These are phyloP conservation scores for Trichocomaceae sp. DNA, from an alignment of 2,329 filamentous ascomycete species.

Conservation along the genomic window DNA sequence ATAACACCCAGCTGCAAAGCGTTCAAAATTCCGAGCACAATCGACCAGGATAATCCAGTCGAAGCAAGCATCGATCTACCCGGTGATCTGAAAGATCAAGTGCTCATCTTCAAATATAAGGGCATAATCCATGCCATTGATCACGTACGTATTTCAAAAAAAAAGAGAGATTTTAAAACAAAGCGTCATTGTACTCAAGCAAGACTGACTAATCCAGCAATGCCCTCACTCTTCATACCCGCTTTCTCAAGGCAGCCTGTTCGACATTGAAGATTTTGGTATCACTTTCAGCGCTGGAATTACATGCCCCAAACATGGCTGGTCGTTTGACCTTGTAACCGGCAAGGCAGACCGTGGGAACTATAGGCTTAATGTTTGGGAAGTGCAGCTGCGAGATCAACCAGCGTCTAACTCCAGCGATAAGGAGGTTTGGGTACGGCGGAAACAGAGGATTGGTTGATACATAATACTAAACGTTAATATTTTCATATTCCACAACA, in stretches of 20 bases:
- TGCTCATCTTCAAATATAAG: constrained; percentile 59
- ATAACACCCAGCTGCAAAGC: constrained; percentile 55
- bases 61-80: constrained; percentile 27
- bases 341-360: constrained; percentile 56
- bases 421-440: constrained; percentile 31
- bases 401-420: constrained; percentile 13
- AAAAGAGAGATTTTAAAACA: no score
- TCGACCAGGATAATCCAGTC: constrained; percentile 25
- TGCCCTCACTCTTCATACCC: constrained; percentile 64
- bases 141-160: constrained; percentile 43
- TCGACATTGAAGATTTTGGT: constrained; percentile 69
- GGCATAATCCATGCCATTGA: constrained; percentile 62
- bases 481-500: no score
- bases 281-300: constrained; percentile 44
- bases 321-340: constrained; percentile 64
- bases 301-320: constrained; percentile 62
- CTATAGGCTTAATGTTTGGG: constrained; percentile 59
- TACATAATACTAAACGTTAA: no score
- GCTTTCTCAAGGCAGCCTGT: constrained; percentile 55
- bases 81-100: constrained; percentile 50
- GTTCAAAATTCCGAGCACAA: constrained; percentile 44
- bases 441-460: constrained; percentile 9
- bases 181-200: no score
- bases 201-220: constrained; percentile 38
- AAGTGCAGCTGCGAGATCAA: constrained; percentile 49